Conservation (phyloP, 495 filamentous ascomycete genomes). For the Lineolata rhizophorae region DNA sequence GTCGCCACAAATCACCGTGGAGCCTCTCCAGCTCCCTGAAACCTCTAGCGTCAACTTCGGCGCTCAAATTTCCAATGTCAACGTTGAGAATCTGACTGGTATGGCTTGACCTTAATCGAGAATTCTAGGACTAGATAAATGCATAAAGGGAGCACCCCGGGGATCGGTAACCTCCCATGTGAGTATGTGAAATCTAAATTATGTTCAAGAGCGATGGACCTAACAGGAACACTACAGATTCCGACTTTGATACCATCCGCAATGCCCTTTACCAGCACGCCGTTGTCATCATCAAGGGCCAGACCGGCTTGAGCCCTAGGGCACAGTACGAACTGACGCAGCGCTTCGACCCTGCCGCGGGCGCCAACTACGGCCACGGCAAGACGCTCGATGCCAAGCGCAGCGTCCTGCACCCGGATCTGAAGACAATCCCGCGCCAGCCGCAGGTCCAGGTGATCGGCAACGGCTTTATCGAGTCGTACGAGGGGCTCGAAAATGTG, state of each 20-base stretch:
- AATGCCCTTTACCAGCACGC: constrained; percentile 4
- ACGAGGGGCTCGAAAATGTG: constrained; percentile 45
- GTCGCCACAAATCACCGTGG: no score
- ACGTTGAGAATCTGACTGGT: constrained; percentile 37
- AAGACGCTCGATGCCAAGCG: constrained; percentile 44
- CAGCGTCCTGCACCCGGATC: constrained; percentile 50
- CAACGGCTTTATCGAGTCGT: constrained; percentile 39
- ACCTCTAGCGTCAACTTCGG: constrained; percentile 36
- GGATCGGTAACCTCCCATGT: constrained; percentile 33
- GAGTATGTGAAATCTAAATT: no score
- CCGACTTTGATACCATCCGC: constrained; percentile 5
- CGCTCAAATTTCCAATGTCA: constrained; percentile 28
- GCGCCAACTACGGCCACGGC: constrained; percentile 49
- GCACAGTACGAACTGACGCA: constrained; percentile 50
- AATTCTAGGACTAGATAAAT: no score
- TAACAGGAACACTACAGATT: background rate
- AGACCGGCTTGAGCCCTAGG: constrained; percentile 33
- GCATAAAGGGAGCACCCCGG: constrained; percentile 25
- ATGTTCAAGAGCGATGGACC: no score
- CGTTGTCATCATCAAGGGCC: constrained; percentile 47
- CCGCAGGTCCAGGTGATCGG: constrained; percentile 63
- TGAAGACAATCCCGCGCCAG: constrained; percentile 59
- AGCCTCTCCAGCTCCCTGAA: constrained; percentile 21
- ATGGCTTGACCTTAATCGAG: constrained; percentile 6
- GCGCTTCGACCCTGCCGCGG: constrained; percentile 42